A percentile compares a stretch with the other conserved stretches of the same genome.
Evolutionary conservation across 345 rosid species (phyloP).

Genomic region (Brassica nigra): DNA sequence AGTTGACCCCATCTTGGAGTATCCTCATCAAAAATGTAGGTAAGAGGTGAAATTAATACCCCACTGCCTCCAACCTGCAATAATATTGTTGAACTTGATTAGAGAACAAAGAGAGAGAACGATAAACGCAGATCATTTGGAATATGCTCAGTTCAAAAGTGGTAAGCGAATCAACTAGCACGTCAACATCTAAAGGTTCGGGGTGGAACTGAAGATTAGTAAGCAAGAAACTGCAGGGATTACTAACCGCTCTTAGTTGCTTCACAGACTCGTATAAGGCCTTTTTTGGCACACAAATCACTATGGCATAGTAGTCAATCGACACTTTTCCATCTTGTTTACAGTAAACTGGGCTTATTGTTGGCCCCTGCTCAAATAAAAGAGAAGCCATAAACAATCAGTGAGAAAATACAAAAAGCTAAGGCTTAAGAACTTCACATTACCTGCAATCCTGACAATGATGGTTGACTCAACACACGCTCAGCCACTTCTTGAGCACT

Average conservation of each 20-base stretch:
- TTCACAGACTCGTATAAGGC: constrained; percentile 77
- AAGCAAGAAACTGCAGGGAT: not conserved
- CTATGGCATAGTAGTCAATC: constrained; percentile 74
- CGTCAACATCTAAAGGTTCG: not conserved
- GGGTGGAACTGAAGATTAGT: not conserved
- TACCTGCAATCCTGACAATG: constrained; percentile 89
- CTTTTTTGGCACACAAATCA: constrained; percentile 84
- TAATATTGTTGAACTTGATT: not conserved
- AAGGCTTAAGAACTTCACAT: constrained; percentile 10
- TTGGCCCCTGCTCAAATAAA: constrained; percentile 68
- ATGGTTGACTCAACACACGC: constrained; percentile 71
- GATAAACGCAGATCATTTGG: not conserved
- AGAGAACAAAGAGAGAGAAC: not conserved
- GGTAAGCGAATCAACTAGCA: not conserved
- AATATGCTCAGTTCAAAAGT: not conserved
- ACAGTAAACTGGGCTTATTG: constrained; percentile 81
- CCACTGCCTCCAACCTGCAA: constrained; percentile 88
- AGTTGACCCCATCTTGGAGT: constrained; percentile 91
- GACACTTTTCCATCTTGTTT: constrained; percentile 57
- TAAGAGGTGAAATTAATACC: constrained; percentile 81
- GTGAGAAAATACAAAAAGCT: not conserved
- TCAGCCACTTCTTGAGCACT: constrained; percentile 83
- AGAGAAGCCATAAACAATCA: not conserved
- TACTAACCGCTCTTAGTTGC: constrained; percentile 82
- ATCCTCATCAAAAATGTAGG: constrained; percentile 94